phyloP scores from a whole-genome alignment of 225 moss, liverwort and hornwort genomes.

The Marchantia paleacea region DNA sequence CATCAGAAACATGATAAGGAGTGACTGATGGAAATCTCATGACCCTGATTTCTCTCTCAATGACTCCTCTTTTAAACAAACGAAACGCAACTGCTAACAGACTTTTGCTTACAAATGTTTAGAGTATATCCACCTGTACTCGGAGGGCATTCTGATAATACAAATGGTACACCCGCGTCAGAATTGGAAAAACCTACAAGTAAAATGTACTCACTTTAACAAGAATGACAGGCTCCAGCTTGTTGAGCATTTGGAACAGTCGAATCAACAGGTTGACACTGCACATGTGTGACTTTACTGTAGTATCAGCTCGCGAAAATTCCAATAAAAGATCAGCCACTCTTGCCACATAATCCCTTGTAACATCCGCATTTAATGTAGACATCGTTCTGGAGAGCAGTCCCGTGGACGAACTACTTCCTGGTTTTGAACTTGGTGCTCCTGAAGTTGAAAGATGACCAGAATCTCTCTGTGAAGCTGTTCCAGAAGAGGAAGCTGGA shows the following conservation, averaged over 20 bases:
- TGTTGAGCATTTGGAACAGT: slow-evolving; percentile 84
- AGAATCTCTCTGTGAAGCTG: slow-evolving; percentile 67
- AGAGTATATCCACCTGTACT: too few relatives aligned
- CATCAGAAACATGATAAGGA: too few relatives aligned
- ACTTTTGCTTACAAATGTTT: too few relatives aligned
- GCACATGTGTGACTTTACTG: slow-evolving; percentile 86
- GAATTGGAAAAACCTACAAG: background rate
- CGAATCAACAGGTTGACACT: slow-evolving; percentile 75
- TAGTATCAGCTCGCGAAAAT: slow-evolving; percentile 71
- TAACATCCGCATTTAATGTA: slow-evolving; percentile 63
- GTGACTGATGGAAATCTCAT: too few relatives aligned
- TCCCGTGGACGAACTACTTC: slow-evolving; percentile 66
- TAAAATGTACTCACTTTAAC: slow-evolving; percentile 58
- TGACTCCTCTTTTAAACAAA: too few relatives aligned
- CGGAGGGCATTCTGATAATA: too few relatives aligned
- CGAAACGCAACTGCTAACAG: too few relatives aligned
- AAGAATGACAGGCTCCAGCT: slow-evolving; percentile 78
- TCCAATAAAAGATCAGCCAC: slow-evolving; percentile 80
- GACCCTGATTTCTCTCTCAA: too few relatives aligned
- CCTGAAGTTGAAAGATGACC: slow-evolving; percentile 72
- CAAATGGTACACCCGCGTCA: background rate
- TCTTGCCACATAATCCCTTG: slow-evolving; percentile 67
- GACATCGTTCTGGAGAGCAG: slow-evolving; percentile 62
- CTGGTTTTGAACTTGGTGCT: slow-evolving; percentile 49
- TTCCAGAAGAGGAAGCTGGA: slow-evolving; percentile 46